Evolutionary conservation across 1,284 basidiomycete genomes (phyloP).

Genomic region (Polyporus tsugae): DNA sequence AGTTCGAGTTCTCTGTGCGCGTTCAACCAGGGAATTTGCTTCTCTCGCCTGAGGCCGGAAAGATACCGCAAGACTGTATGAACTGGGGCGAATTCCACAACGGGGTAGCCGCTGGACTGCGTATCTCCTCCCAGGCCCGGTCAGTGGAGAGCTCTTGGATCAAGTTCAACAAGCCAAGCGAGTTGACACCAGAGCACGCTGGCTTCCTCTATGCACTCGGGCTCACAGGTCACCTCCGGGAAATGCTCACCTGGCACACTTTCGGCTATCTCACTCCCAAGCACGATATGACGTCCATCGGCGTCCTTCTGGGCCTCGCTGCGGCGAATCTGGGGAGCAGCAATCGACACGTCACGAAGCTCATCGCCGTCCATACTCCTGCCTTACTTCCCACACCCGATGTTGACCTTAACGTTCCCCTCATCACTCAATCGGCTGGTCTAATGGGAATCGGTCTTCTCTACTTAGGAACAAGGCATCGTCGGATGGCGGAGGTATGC

Average conservation of each 20-base stretch:
- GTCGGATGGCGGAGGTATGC: conserved; percentile 93
- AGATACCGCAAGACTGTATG: conserved; percentile 72
- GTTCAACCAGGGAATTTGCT: conserved; percentile 74
- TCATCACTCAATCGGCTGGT: conserved; percentile 91
- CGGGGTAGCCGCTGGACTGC: conserved; percentile 91
- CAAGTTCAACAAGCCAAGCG: conserved; percentile 89
- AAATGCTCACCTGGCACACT: conserved; percentile 89
- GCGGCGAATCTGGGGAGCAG: conserved; percentile 91
- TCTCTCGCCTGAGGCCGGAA: conserved; percentile 70
- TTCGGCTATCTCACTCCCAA: conserved; percentile 94
- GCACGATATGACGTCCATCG: conserved; percentile 95
- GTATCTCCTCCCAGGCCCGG: conserved; percentile 79
- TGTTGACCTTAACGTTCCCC: conserved; percentile 89
- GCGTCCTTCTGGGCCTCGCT: conserved; percentile 90
- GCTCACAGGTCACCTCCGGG: conserved; percentile 88
- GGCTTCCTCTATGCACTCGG: conserved; percentile 96
- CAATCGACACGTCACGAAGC: conserved; percentile 88
- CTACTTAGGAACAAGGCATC: conserved; percentile 88
- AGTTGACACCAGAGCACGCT: conserved; percentile 90
- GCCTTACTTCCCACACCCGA: conserved; percentile 89
- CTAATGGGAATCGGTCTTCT: conserved; percentile 90
- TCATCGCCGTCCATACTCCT: conserved; percentile 92
- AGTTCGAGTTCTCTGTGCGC: conserved; percentile 81
- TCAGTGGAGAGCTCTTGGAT: conserved; percentile 93
- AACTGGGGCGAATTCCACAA: conserved; percentile 99